Evolutionary conservation across 2,329 filamentous ascomycete species (phyloP).

Genomic region (Monilinia aucupariae): DNA sequence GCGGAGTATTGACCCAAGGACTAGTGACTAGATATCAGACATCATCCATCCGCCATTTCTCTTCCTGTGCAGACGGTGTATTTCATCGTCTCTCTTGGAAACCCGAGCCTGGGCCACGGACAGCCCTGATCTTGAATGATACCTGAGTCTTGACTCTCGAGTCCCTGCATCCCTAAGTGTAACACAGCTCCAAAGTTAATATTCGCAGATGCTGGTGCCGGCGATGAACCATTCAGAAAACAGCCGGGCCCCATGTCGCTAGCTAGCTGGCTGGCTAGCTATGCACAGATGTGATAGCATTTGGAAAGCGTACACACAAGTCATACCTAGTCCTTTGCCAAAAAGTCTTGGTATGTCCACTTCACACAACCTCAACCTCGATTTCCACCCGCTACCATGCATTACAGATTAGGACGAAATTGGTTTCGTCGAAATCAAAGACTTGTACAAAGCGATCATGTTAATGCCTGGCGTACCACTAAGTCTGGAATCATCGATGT

Average conservation of each 20-base stretch:
- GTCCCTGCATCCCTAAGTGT: conserved; percentile 7
- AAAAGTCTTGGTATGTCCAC: conserved; percentile 8
- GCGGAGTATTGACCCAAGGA: not conserved
- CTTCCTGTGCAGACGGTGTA: not conserved
- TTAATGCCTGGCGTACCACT: not conserved
- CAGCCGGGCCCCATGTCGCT: not conserved
- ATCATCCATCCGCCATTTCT: not conserved
- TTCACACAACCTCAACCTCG: not conserved
- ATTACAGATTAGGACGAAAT: conserved; percentile 10
- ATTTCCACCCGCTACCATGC: conserved; percentile 8
- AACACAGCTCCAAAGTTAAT: not conserved
- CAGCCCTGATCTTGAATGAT: conserved; percentile 3
- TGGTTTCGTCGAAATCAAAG: not conserved
- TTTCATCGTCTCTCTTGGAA: not conserved
- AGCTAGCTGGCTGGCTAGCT: no score
- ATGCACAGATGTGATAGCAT: not conserved
- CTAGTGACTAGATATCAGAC: not conserved
- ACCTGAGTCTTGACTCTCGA: not conserved
- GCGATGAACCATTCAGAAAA: conserved; percentile 9
- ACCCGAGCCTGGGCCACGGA: not conserved
- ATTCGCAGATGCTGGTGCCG: not conserved
- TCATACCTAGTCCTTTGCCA: not conserved
- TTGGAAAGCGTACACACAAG: not conserved
- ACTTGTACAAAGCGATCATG: not conserved
- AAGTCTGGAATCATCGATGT: conserved; percentile 1